Evolutionary conservation across 2,329 filamentous ascomycete species (phyloP), one percentile per base, ranked within the genome.

Genomic region (Fusarium bactridioides): DNA sequence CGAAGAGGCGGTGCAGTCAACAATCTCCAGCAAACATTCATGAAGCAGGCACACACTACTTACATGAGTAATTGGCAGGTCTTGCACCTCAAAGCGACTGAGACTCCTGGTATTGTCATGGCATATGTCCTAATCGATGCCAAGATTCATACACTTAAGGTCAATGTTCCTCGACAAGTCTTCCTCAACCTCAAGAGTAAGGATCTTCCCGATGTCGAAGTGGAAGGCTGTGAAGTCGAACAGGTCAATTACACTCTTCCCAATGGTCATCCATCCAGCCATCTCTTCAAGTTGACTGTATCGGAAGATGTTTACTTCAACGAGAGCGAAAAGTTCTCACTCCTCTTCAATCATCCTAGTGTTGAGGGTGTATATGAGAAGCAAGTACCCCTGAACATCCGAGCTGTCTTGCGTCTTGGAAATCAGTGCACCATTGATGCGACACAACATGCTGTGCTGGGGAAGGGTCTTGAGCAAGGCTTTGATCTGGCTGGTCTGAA

Each of bases 301-400:
- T 88, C 93, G 0, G 96, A 99, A 80, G 92, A 96, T 62, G 87
- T 93, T 1, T 99, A 97, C 82, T 90, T 97, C 68, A 90, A 91
- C 48, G 94, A 98, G 80, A 87, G 92, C 1, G 92, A 94, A 69
- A 97, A 94, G 79, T 92, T 98, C 69, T 90, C 92, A 4, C 83
- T 92, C 33, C 85, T 98, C 4, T 95, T 98, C 84, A 94, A 95
- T 71, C 95, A 99, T 79, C 90, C 94, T 0, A 97, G 94, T 80
- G 93, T 99, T 4, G 96, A 99, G 82, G 97, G 97, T 35, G 94
- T 99, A 19, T 99, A 99, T 78, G 97, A 99, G 83, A 95, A 92
- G 77, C 93, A 97, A 74, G 87, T 99, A 3, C 94, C 97, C 2
- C 86, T 98, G 10, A 94, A 93, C 71, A 89, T 97, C 53, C 90